Percentiles rank a stretch among this genome's conserved stretches.
These are phyloP conservation scores for Pseudogymnoascus sp. DNA, from an alignment of 2,329 filamentous ascomycete genomes.

Conservation along the genomic window DNA sequence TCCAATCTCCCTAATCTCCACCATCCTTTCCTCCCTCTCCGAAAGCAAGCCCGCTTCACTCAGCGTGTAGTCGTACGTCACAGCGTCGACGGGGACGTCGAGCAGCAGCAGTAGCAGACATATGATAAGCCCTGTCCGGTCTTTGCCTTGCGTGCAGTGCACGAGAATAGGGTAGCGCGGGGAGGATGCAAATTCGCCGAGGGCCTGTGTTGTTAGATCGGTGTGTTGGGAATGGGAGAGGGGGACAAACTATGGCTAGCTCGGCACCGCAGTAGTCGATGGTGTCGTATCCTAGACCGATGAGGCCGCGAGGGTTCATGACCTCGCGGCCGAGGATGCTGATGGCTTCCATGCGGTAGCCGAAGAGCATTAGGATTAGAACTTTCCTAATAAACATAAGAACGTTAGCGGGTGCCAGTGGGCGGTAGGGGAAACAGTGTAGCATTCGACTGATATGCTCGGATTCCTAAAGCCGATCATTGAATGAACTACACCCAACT, in stretches of 20 bases:
- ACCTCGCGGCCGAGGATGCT: conserved; percentile 61
- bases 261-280: conserved; percentile 60
- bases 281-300: conserved; percentile 62
- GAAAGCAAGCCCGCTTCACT: conserved; percentile 54
- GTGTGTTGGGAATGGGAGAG: neutral
- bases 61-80: conserved; percentile 65
- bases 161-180: conserved; percentile 58
- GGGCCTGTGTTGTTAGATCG: conserved; percentile 30
- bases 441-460: neutral
- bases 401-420: neutral
- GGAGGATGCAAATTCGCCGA: conserved; percentile 41
- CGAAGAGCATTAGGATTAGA: conserved; percentile 54
- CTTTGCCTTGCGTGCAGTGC: conserved; percentile 87
- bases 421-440: neutral
- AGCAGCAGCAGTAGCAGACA: conserved; percentile 61
- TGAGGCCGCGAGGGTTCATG: conserved; percentile 65
- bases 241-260: conserved; percentile 39
- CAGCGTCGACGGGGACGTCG: conserved; percentile 47
- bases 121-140: conserved; percentile 68
- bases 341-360: conserved; percentile 64
- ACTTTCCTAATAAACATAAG: conserved; percentile 42
- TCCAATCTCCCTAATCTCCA: conserved; percentile 64
- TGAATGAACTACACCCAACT: neutral
- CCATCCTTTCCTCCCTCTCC: conserved; percentile 56
- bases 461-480: neutral